Evolutionary conservation across 2,329 filamentous ascomycete species (phyloP), one percentile per base, ranked within the genome.

Genomic region (Fusarium papillatum): DNA sequence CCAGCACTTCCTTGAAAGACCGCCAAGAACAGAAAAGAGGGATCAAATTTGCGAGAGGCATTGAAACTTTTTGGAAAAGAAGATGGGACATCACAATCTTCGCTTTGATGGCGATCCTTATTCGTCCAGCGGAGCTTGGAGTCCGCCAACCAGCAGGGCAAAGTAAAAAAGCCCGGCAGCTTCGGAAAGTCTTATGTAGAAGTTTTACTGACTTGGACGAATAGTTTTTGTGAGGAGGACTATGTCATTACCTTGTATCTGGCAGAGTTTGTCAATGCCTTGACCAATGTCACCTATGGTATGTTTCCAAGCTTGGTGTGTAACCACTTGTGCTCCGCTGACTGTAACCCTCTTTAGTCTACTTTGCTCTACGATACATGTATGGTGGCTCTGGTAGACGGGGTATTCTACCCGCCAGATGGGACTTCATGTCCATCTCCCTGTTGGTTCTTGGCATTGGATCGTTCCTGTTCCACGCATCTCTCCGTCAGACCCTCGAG

Each of bases 141-240:
- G 84, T 64, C 82, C 83, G n/a, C 82, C 84, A 17, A 85, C 81
- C 26, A 86, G 84, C 73, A 80, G 77, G 22, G 84, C 84, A 71
- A 86, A 86, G 84, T 86, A 75, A 80, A 29, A 75, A 36, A 77
- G 79, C 11, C 24, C 29, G 50, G 50, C 66, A 39, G 48, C 59
- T 48, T 43, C 63, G 66, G 50, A 24, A 50, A 29, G 19, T 26
- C 26, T 26, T 26, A 26, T 26, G 55, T 29, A 17, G 43, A 11
- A 55, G 50, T 55, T 17, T 19, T 69, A 68, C 71, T 79, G 65
- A 80, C 73, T 55, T 29, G 46, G 11, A 41, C 13, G 46, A 10
- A 13, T 57, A 85, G 83, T 66, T 85, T 85, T 62, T 85, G 83
- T 59, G 83, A 85, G 64, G 82, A 92, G 83, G 90, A 92, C 78